These are phyloP conservation scores for Coemansia sp. DNA, from an alignment of 192 early-diverging fungal genomes.

Conservation along the genomic window DNA sequence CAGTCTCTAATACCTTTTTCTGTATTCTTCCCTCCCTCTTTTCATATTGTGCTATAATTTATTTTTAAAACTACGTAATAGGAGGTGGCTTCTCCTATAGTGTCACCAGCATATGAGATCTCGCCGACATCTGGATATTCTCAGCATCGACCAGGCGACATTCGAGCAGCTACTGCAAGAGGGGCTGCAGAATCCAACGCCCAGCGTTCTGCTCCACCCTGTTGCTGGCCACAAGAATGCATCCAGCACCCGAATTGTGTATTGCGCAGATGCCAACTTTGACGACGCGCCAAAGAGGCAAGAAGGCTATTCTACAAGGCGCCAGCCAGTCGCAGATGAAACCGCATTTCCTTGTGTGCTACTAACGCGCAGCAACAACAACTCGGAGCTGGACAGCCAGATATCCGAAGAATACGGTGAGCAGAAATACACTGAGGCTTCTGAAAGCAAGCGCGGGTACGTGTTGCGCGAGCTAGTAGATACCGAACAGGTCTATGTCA, in stretches of 20 bases:
- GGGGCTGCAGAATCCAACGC: slow-evolving; percentile 23
- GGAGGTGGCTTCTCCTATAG: slow-evolving; percentile 2
- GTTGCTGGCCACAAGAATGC: neutral
- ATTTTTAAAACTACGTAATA: slow-evolving; percentile 2
- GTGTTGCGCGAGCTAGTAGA: slow-evolving; percentile 49
- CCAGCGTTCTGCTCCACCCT: slow-evolving; percentile 13
- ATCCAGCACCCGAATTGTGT: neutral
- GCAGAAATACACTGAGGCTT: neutral
- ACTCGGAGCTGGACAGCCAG: neutral
- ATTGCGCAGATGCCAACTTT: neutral
- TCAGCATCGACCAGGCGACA: slow-evolving; percentile 12
- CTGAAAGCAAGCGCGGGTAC: slow-evolving; percentile 28
- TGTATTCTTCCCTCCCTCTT: slow-evolving; percentile 5
- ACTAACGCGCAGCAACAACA: neutral
- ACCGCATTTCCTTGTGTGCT: no score
- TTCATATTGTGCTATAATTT: slow-evolving; percentile 4
- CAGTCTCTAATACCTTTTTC: slow-evolving; percentile 1
- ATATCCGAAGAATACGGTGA: neutral
- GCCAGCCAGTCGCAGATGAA: no score
- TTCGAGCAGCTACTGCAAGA: slow-evolving; percentile 30
- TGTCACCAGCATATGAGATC: slow-evolving; percentile 4
- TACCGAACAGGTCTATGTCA: slow-evolving; percentile 55
- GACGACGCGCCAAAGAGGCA: slow-evolving; percentile 14
- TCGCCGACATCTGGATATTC: slow-evolving; percentile 9
- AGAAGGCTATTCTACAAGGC: slow-evolving; percentile 14